Evolutionary conservation across 2,329 filamentous ascomycete species (phyloP), one percentile per base, ranked within the genome.

Genomic region (Leptographium radiaticola): DNA sequence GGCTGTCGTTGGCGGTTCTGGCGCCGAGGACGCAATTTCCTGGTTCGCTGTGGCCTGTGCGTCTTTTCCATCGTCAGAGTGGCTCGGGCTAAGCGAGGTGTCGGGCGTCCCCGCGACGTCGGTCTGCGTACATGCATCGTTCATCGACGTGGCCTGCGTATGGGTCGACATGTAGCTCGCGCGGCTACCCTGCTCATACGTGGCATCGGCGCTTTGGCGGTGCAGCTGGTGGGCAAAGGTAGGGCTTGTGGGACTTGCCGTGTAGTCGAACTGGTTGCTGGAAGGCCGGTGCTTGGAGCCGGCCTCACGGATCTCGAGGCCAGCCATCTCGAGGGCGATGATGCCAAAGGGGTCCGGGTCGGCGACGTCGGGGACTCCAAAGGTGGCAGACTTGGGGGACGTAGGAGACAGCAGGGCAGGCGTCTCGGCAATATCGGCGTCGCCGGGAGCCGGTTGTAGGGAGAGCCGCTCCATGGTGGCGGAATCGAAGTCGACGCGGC

Each of bases 341-440:
- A 96, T 86, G 30, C 91, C 91, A 64, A 87, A 97, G 0, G 91
- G 91, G 65, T 97, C 91, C 0, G 90, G 89, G 61, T 97, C 91
- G 53, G 89, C 81, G 4, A 73, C 70, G 58, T 84, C 82, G 1
- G 89, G 89, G 16, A 95, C 74, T 2, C 90, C 90, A 69, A 96
- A 2, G 71, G 70, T 34, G 75, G 62, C 9, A 2, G 56, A 52
- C 55, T 68, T 58, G 60, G 71, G 49, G 65, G 75, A 53, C 64
- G 67, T 20, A 53, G 60, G 52, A 60, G 62, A 30, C 66, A 60
- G 55, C 64, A 60, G 54, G 50, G 57, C 67, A 0, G 76, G 70
- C 2, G 72, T 71, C 49, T 76, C 74, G 47, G 57, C 48, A 57
- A 80, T 76, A 56, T 73, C 65, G 49, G 78, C 82, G 64, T 97